Base-by-base conservation (phyloP, 2,329 filamentous ascomycete species). In the Clarireedia homoeocarpa region DNA sequence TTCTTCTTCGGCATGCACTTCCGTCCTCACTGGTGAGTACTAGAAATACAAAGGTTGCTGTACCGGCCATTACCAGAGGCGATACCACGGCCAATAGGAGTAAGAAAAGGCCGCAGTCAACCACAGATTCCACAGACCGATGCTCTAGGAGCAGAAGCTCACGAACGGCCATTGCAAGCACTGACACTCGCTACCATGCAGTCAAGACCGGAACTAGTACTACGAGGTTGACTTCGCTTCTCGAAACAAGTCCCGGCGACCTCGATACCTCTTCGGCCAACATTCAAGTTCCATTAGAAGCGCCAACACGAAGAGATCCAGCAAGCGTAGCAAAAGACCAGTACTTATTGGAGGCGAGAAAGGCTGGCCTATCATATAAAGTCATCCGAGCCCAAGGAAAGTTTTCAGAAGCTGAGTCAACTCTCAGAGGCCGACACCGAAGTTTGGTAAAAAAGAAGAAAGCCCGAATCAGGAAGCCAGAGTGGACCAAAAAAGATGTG, bases 371-470 rank as follows among this genome's bases (percentile, higher is more conserved):
- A 72, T 82, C 84, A 0, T 90, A 89, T 70, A 79, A 77, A 53
- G 76, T 86, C 57, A 89, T 89, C 63, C 78, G 78, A 39, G 63
- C 66, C 6, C 65, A 71, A 17, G 80, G 83, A 14, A 71, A 74
- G 1, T 85, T 85, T 60, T 70, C 59, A 23, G 84, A 88, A 63
- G 83, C 85, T 1, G 86, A 89, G 70, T 87, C 85, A 10, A 91
- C 88, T 0, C 74, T 91, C 39, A 78, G 88, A 14, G 88, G 88
- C 0, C 78, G 86, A 0, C 83, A 80, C 62, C 75, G 87, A 4
- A 81, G 78, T 2, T 69, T 89, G 63, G 88, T 81, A 6, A 89
- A 88, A 71, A 70, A 72, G 12, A 81, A 81, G 62, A 74, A 78
- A 36, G 75, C 81, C 56, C 75, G 87, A 5, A 79, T 88, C 2